A percentile compares a stretch with the other conserved stretches of the same genome.
phyloP scores from a whole-genome alignment of 352 stramenopile genomes.

The Halophytophthora polymorphica region DNA sequence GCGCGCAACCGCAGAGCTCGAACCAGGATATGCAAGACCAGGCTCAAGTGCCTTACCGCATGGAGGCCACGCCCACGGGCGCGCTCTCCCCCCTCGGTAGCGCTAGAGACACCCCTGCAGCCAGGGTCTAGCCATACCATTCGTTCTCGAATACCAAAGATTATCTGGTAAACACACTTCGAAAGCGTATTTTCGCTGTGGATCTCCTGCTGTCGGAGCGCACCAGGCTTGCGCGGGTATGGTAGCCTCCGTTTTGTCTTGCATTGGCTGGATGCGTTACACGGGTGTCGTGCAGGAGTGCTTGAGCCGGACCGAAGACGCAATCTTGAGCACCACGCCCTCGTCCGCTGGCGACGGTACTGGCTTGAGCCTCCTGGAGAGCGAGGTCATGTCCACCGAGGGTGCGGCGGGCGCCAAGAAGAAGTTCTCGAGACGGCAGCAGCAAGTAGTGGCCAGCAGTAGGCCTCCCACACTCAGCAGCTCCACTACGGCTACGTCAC shows the following conservation, averaged over 20 bases:
- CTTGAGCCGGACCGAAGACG: no score
- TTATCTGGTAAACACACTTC: no score
- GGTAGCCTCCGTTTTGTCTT: no score
- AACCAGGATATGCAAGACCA: slow-evolving; percentile 20
- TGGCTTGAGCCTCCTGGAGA: slow-evolving; percentile 28
- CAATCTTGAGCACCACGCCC: no score
- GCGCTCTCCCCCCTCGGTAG: slow-evolving; percentile 26
- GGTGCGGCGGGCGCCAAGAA: slow-evolving; percentile 30
- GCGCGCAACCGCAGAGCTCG: slow-evolving; percentile 4
- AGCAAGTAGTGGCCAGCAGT: slow-evolving; percentile 42
- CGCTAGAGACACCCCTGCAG: slow-evolving; percentile 12
- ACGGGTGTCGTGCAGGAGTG: no score
- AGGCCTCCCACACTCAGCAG: slow-evolving; percentile 32
- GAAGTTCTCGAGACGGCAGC: slow-evolving; percentile 56
- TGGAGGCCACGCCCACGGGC: slow-evolving; percentile 25
- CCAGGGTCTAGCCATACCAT: slow-evolving; percentile 22
- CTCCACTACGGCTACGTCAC: slow-evolving; percentile 22
- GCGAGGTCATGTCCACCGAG: slow-evolving; percentile 28
- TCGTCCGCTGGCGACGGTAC: slow-evolving; percentile 1
- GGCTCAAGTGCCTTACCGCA: slow-evolving; percentile 30
- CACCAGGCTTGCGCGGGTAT: no score
- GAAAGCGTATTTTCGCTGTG: no score
- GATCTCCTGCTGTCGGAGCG: no score
- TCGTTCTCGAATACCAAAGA: no score
- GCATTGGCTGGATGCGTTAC: no score